A percentile compares a stretch with the other conserved stretches of the same genome.
Evolutionary conservation across 257 asterid species (phyloP).

Genomic region (Solanum lignicaule): DNA sequence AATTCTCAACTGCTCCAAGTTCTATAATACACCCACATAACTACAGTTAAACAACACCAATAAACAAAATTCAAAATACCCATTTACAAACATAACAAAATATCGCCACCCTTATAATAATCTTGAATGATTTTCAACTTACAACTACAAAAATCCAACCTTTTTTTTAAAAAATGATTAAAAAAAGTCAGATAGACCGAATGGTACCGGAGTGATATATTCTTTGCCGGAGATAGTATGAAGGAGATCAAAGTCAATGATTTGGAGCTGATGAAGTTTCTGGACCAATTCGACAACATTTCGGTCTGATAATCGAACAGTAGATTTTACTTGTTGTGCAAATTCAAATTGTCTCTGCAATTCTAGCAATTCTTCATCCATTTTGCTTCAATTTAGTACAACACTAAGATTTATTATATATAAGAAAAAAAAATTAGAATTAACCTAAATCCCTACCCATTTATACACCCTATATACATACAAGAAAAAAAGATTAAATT

Average conservation of each 20-base stretch:
- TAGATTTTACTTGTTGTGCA: conserved; percentile 95
- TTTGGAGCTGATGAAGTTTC: conserved; percentile 72
- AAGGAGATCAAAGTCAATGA: conserved; percentile 92
- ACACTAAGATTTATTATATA: neutral
- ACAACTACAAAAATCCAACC: neutral
- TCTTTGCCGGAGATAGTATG: conserved; percentile 91
- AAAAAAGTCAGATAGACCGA: neutral
- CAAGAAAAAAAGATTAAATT: neutral
- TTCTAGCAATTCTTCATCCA: conserved; percentile 91
- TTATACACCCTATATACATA: too few relatives aligned
- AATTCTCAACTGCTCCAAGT: neutral
- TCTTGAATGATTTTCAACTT: neutral
- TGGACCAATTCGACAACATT: conserved; percentile 96
- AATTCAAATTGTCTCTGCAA: conserved; percentile 86
- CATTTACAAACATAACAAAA: neutral
- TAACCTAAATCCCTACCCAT: neutral
- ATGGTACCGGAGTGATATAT: conserved; percentile 75
- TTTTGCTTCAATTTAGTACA: neutral
- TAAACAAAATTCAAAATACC: neutral
- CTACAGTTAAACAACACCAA: neutral
- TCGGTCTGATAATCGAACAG: conserved; percentile 82
- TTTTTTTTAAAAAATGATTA: neutral
- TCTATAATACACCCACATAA: neutral
- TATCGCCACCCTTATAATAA: neutral
- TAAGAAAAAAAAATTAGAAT: neutral